phyloP scores from a whole-genome alignment of 495 filamentous ascomycete genomes.

The Neurospora terricola region DNA sequence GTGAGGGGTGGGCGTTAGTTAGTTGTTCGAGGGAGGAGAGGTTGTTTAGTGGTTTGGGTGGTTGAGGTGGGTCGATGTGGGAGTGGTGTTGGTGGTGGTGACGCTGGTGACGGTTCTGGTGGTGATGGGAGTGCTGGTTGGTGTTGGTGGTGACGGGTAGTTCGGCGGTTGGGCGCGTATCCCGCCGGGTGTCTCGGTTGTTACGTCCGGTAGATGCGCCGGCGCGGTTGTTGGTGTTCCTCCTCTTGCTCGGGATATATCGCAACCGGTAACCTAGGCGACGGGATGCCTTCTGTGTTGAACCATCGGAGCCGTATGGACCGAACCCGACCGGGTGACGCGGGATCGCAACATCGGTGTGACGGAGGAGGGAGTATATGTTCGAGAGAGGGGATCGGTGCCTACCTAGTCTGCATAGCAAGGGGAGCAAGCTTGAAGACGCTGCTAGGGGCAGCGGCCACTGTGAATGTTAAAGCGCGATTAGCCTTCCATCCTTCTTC shows the following conservation, averaged over 20 bases:
- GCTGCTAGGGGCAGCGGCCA: constrained; percentile 21
- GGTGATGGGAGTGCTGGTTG: background rate
- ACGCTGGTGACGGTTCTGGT: background rate
- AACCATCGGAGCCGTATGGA: background rate
- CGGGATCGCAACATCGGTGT: background rate
- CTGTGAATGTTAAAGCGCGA: constrained; percentile 5
- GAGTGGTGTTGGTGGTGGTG: background rate
- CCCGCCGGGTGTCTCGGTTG: background rate
- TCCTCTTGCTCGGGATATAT: background rate
- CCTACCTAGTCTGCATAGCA: constrained; percentile 20
- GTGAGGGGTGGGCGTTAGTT: background rate
- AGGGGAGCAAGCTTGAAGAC: constrained; percentile 12
- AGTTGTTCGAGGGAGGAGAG: no score
- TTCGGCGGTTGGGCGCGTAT: background rate
- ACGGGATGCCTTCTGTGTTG: background rate
- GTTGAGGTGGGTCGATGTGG: no score
- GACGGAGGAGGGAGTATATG: background rate
- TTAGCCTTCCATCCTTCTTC: constrained; percentile 3
- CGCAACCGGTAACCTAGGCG: background rate
- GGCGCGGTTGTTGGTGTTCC: background rate
- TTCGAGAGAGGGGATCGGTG: background rate
- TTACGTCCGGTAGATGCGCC: background rate
- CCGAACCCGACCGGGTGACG: background rate
- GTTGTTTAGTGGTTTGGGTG: background rate
- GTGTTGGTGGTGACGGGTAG: background rate